A percentile compares a stretch with the other conserved stretches of the same genome.
phyloP scores from a whole-genome alignment of 495 filamentous ascomycete species.

The Hyphodiscus hymeniophilus region DNA sequence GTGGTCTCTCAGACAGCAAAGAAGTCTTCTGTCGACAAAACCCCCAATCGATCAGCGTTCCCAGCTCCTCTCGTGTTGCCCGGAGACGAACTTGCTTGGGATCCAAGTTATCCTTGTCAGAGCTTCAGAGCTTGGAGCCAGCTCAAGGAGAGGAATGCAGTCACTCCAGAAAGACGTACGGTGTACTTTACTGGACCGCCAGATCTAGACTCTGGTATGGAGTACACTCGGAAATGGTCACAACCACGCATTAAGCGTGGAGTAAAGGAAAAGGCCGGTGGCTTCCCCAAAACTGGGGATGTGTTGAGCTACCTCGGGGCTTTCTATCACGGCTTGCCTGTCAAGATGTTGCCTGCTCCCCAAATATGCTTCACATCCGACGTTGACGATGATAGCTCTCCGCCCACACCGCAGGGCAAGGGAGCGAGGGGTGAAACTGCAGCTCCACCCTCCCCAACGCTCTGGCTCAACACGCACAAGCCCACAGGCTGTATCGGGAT shows the following conservation, averaged over 20 bases:
- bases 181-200: conserved; percentile 47
- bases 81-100: conserved; percentile 46
- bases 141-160: conserved; percentile 42
- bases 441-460: neutral
- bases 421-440: neutral
- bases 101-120: conserved; percentile 47
- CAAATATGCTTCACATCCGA: conserved; percentile 31
- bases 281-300: conserved; percentile 25
- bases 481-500: conserved; percentile 37
- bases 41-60: conserved; percentile 29
- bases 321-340: conserved; percentile 52
- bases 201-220: conserved; percentile 24
- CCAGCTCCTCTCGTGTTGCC: conserved; percentile 55
- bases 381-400: conserved; percentile 37
- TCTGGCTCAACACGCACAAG: conserved; percentile 3
- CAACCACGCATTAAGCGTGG: conserved; percentile 15
- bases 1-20: neutral
- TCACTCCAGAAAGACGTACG: conserved; percentile 37
- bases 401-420: conserved; percentile 1
- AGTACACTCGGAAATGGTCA: conserved; percentile 32
- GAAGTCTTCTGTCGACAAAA: neutral
- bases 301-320: conserved; percentile 44
- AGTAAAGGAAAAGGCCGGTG: neutral
- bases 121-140: conserved; percentile 47
- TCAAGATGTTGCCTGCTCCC: conserved; percentile 33